Evolutionary conservation across 768 basidiomycete genomes (phyloP).

Genomic region (Fomitopsis pulvina): DNA sequence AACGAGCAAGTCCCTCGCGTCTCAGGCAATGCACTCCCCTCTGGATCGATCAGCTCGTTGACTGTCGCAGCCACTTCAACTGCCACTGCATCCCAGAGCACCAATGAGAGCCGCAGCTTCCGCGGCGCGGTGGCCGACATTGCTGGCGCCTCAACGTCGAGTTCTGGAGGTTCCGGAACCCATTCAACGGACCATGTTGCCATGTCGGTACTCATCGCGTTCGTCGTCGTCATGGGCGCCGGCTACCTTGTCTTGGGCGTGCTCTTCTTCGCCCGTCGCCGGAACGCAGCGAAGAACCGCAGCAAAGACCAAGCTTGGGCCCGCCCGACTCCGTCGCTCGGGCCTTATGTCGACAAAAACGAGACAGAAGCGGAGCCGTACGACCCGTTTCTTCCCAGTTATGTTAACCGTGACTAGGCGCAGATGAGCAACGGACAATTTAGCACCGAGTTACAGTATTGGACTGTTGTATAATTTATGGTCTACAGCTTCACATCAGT

Average conservation of each 20-base stretch:
- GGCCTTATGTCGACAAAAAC: no score
- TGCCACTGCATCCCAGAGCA: constrained; percentile 7
- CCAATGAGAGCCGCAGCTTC: constrained; percentile 13
- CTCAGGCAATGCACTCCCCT: constrained; percentile 20
- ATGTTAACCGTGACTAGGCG: no score
- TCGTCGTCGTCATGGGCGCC: constrained; percentile 15
- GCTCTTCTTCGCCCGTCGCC: constrained; percentile 13
- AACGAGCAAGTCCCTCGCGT: constrained; percentile 23
- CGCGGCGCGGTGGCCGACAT: constrained; percentile 14
- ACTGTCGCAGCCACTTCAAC: constrained; percentile 2
- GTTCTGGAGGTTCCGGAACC: not conserved
- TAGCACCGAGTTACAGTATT: no score
- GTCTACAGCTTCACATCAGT: no score
- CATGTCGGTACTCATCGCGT: constrained; percentile 13
- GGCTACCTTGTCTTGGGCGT: constrained; percentile 18
- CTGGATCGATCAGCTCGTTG: not conserved
- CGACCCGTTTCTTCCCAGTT: no score
- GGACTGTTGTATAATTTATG: no score
- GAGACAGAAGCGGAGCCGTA: no score
- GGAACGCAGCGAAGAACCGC: not conserved
- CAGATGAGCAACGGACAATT: no score
- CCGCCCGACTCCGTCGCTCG: no score
- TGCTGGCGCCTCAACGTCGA: not conserved
- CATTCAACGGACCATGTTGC: constrained; percentile 8
- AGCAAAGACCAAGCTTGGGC: no score